These are phyloP conservation scores for Boletus sensibilis DNA, from an alignment of 768 basidiomycete species.

Conservation along the genomic window DNA sequence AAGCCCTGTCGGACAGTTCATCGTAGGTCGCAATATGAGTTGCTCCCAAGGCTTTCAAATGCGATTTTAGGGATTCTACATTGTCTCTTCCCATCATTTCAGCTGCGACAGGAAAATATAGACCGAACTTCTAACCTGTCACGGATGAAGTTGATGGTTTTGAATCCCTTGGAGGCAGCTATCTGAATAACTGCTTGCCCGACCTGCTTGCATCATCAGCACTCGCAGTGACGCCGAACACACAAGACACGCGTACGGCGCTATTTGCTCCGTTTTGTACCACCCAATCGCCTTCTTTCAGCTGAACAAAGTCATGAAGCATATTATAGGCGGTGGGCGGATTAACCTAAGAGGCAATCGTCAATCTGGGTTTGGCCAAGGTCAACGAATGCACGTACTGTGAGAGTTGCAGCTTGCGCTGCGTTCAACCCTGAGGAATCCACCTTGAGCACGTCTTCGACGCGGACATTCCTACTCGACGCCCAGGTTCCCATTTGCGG, in stretches of 20 bases:
- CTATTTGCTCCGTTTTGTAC: slow-evolving; percentile 87
- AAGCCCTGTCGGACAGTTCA: slow-evolving; percentile 57
- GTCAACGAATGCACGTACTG: slow-evolving; percentile 41
- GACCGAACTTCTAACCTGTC: slow-evolving; percentile 46
- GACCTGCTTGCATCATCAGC: slow-evolving; percentile 43
- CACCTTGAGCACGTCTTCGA: slow-evolving; percentile 60
- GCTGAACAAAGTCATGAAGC: slow-evolving; percentile 65
- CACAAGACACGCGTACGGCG: slow-evolving; percentile 49
- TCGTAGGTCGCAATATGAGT: slow-evolving; percentile 78
- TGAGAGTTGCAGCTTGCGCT: slow-evolving; percentile 72
- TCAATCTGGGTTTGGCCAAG: neutral
- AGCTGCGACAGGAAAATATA: neutral
- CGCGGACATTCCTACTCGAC: slow-evolving; percentile 50
- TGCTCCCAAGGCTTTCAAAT: slow-evolving; percentile 63
- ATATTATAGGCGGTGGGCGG: slow-evolving; percentile 83
- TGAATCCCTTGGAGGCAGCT: slow-evolving; percentile 64
- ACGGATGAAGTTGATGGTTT: slow-evolving; percentile 81
- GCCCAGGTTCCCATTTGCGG: slow-evolving; percentile 78
- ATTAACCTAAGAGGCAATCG: slow-evolving; percentile 54
- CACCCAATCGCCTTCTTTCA: slow-evolving; percentile 73
- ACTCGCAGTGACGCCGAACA: neutral
- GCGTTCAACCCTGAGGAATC: slow-evolving; percentile 51
- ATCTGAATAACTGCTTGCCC: slow-evolving; percentile 88
- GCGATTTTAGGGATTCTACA: slow-evolving; percentile 46
- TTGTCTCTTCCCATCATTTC: slow-evolving; percentile 43